phyloP scores from a whole-genome alignment of 208 protist species.

The Leishmania mexicana region DNA sequence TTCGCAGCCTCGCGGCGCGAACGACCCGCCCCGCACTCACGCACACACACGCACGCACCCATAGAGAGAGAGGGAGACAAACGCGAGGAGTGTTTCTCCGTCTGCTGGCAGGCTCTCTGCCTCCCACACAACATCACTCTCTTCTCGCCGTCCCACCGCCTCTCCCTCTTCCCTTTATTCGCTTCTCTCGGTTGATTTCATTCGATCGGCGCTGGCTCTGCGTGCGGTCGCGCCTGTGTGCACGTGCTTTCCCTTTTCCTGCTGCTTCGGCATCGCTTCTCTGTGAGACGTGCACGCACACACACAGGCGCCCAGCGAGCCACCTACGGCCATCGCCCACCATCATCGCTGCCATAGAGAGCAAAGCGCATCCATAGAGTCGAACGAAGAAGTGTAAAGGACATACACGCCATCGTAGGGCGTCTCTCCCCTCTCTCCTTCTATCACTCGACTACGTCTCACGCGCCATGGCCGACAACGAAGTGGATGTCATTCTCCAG shows the following conservation, averaged over 20 bases:
- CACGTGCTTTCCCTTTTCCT: background rate
- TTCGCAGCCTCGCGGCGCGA: background rate
- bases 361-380: background rate
- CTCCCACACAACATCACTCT: background rate
- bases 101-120: background rate
- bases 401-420: background rate
- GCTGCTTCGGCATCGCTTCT: background rate
- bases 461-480: slow-evolving; percentile 40
- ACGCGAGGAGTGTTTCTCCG: background rate
- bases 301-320: background rate
- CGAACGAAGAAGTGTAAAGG: background rate
- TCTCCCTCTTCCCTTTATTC: background rate
- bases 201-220: background rate
- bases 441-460: background rate
- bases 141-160: background rate
- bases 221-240: background rate
- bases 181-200: background rate
- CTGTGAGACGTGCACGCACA: background rate
- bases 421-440: background rate
- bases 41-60: background rate
- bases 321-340: background rate
- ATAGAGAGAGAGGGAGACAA: background rate
- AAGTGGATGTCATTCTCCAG: slow-evolving; percentile 62
- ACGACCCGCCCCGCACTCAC: background rate
- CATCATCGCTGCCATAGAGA: background rate